phyloP scores from a whole-genome alignment of 495 filamentous ascomycete genomes.

The Lasiosphaeria hispida region DNA sequence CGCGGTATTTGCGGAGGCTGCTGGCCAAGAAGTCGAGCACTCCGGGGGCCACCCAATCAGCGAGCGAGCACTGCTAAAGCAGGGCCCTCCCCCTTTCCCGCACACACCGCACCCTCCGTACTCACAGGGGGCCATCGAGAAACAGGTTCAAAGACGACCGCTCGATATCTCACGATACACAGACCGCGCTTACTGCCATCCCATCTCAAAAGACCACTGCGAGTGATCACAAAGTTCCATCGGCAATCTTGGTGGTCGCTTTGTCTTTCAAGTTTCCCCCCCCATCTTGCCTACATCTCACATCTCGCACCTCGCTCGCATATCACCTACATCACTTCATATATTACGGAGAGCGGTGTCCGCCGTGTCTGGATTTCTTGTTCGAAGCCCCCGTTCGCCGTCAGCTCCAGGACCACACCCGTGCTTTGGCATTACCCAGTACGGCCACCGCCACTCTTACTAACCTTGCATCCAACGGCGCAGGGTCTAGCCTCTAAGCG shows the following conservation, averaged over 20 bases:
- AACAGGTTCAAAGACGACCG: neutral
- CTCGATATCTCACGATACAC: slow-evolving; percentile 12
- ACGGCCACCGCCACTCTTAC: neutral
- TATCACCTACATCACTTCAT: neutral
- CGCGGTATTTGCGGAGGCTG: no score
- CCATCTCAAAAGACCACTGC: neutral
- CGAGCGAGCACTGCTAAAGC: no score
- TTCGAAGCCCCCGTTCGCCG: neutral
- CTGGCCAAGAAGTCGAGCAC: no score
- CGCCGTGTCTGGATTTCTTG: neutral
- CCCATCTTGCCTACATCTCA: no score
- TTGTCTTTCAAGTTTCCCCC: no score
- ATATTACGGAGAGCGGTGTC: slow-evolving; percentile 5
- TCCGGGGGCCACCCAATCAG: no score
- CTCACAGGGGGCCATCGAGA: neutral
- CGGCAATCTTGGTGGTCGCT: neutral
- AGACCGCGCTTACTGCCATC: slow-evolving; percentile 1
- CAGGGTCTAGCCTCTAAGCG: neutral
- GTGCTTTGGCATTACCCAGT: neutral
- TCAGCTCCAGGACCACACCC: neutral
- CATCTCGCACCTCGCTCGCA: no score
- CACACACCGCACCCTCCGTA: no score
- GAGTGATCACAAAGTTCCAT: slow-evolving; percentile 6
- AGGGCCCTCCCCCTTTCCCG: no score
- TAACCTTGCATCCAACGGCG: neutral